Percentiles rank a stretch among this genome's conserved stretches.
phyloP scores from a whole-genome alignment of 805 yeast genomes.

The Candida sakaeoensis region DNA sequence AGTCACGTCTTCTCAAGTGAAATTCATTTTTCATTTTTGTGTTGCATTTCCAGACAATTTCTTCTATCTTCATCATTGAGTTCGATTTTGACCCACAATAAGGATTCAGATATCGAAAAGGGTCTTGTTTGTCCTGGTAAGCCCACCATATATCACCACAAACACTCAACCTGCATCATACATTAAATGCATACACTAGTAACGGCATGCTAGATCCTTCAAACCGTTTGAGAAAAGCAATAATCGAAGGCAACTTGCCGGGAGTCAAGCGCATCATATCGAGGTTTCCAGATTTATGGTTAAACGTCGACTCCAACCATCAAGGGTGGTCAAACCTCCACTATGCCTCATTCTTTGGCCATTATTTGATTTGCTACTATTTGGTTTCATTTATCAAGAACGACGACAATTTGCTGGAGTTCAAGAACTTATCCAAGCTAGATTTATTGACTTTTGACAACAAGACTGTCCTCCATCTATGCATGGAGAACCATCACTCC shows the following conservation, averaged over 20 bases:
- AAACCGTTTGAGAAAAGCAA: conserved; percentile 35
- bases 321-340: conserved; percentile 43
- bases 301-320: conserved; percentile 31
- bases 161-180: neutral
- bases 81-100: neutral
- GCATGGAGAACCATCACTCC: conserved; percentile 27
- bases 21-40: neutral
- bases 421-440: conserved; percentile 13
- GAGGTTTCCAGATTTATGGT: conserved; percentile 43
- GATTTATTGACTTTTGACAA: conserved; percentile 38
- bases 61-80: neutral
- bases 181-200: neutral
- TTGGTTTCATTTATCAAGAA: conserved; percentile 29
- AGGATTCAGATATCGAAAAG: neutral
- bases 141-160: too few species aligned
- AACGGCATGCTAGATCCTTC: conserved; percentile 32
- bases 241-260: conserved; percentile 35
- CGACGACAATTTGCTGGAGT: conserved; percentile 11
- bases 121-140: too few species aligned
- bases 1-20: conserved; percentile 3
- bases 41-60: neutral
- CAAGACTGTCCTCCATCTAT: conserved; percentile 34
- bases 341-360: conserved; percentile 39
- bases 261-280: conserved; percentile 34
- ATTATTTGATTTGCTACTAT: conserved; percentile 41